A percentile compares a stretch with the other conserved stretches of the same genome.
Evolutionary conservation across 108 stramenopile genomes (phyloP).

Genomic region (Fragilariopsis cylindrus): DNA sequence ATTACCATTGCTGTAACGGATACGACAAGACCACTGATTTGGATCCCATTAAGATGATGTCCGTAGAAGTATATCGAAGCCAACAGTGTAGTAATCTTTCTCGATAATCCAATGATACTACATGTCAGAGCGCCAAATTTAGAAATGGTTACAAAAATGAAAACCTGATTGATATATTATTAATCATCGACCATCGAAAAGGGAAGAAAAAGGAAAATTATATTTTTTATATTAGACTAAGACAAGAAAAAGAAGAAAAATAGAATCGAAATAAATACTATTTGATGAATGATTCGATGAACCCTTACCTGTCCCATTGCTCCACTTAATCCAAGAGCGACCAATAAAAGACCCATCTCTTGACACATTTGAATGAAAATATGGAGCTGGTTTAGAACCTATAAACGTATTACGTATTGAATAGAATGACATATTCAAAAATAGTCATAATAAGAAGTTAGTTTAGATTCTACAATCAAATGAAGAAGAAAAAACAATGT

Average conservation of each 20-base stretch:
- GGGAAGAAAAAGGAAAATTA: too few relatives aligned
- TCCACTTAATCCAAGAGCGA: conserved; percentile 92
- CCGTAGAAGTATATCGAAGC: conserved; percentile 95
- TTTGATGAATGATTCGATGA: too few relatives aligned
- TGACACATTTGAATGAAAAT: conserved; percentile 93
- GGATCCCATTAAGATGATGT: conserved; percentile 80
- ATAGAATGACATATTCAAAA: background rate
- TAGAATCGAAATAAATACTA: too few relatives aligned
- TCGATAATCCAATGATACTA: conserved; percentile 92
- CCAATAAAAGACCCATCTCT: conserved; percentile 92
- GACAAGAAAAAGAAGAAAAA: too few relatives aligned
- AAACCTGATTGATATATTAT: conserved; percentile 48
- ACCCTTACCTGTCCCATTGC: conserved; percentile 82
- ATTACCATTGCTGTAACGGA: conserved; percentile 90
- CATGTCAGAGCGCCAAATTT: conserved; percentile 98
- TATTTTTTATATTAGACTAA: too few relatives aligned
- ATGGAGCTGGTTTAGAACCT: conserved; percentile 89
- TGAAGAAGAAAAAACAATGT: too few relatives aligned
- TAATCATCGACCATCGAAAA: too few relatives aligned
- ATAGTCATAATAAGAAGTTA: background rate
- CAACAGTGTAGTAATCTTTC: conserved; percentile 94
- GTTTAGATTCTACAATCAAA: background rate
- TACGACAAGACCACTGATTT: conserved; percentile 79
- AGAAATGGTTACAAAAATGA: conserved; percentile 94
- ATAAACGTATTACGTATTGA: background rate